phyloP scores from a whole-genome alignment of 306 rosid species.

The Cicer cuneatum region DNA sequence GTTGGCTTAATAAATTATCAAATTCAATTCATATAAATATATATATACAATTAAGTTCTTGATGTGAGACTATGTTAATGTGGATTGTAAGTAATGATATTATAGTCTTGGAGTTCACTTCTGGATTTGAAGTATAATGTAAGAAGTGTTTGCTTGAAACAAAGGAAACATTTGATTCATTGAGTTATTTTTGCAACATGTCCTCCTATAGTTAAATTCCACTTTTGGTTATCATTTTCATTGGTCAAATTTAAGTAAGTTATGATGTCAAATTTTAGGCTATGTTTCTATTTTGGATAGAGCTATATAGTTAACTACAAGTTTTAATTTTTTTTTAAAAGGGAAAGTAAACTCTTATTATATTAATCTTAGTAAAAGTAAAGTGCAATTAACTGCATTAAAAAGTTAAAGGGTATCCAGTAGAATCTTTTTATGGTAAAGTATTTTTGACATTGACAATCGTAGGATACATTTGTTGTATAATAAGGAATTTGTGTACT shows the following conservation, averaged over 20 bases:
- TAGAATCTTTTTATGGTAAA: conserved; percentile 25
- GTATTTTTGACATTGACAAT: conserved; percentile 19
- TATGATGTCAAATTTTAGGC: conserved; percentile 48
- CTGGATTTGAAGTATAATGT: conserved; percentile 60
- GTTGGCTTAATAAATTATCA: conserved; percentile 34
- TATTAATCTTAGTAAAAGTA: conserved; percentile 26
- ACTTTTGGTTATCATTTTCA: conserved; percentile 29
- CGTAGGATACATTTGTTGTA: neutral
- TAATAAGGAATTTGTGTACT: neutral
- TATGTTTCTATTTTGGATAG: conserved; percentile 40
- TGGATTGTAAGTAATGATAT: conserved; percentile 57
- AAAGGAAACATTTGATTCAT: conserved; percentile 48
- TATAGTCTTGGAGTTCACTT: conserved; percentile 73
- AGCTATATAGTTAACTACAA: conserved; percentile 28
- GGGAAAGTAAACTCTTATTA: neutral
- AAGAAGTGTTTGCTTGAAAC: conserved; percentile 68
- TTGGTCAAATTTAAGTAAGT: conserved; percentile 44
- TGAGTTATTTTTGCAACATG: conserved; percentile 24
- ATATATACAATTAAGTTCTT: neutral
- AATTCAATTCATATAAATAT: conserved; percentile 29
- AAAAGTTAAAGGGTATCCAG: conserved; percentile 22
- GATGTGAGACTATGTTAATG: conserved; percentile 33
- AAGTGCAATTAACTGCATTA: conserved; percentile 19
- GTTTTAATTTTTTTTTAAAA: neutral
- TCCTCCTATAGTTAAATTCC: conserved; percentile 37